These are phyloP conservation scores for Linnemannia hyalina DNA, from an alignment of 192 early-diverging fungal species.

Conservation along the genomic window DNA sequence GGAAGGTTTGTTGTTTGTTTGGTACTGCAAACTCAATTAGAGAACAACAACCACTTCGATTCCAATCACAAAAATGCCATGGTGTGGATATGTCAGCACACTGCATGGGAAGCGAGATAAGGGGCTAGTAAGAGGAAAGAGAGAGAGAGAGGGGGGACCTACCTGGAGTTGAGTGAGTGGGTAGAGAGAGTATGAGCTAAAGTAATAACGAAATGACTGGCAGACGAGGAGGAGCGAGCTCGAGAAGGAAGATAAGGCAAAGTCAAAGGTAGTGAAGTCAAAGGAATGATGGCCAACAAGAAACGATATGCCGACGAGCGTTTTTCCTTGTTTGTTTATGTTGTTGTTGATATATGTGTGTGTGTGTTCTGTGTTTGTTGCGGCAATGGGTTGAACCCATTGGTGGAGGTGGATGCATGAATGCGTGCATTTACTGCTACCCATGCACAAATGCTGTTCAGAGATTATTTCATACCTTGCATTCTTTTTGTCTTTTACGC, in stretches of 20 bases:
- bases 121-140: not conserved
- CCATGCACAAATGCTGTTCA: not conserved
- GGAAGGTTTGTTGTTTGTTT: no score
- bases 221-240: no score
- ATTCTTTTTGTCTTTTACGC: not conserved
- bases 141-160: no score
- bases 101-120: not conserved
- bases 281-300: no score
- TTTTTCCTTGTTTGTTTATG: not conserved
- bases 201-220: no score
- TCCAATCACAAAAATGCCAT: not conserved
- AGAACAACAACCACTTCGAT: no score
- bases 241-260: no score
- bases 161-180: no score
- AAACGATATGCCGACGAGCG: not conserved
- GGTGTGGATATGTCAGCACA: constrained; percentile 2
- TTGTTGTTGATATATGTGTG: not conserved
- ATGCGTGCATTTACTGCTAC: not conserved
- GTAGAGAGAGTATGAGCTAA: no score
- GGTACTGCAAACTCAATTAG: no score
- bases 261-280: no score
- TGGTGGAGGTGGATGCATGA: not conserved
- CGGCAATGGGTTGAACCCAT: no score
- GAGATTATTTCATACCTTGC: not conserved
- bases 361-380: not conserved